Base-by-base conservation (phyloP, 192 early-diverging fungal genomes). In the Coemansia sp. region DNA sequence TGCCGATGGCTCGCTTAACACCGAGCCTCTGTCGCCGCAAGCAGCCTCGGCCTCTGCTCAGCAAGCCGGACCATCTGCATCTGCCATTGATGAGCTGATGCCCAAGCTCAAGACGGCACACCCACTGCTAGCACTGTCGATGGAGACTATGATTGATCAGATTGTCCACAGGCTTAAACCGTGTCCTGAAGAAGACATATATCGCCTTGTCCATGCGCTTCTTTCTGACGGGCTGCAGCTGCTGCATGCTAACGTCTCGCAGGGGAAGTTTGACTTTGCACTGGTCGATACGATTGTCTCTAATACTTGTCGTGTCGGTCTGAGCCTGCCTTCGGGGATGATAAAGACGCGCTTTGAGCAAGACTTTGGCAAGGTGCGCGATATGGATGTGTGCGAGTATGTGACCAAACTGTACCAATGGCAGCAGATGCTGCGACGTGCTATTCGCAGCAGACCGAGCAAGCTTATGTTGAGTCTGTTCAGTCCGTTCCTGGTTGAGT, bases 61-160 rank as follows among this genome's bases (percentile, higher is more conserved):
- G 14, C 51, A 54, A 10, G 51, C 51, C 7, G 62, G 12, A 5
- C 44, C 41, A n/a, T 54, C 54, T 37, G 38, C 58, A n/a, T 64
- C 73, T 53, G 71, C 67, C 65, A 88, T 98, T 10, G 98, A 99
- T 44, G 97, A 98, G 63, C 90, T 99, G 5, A 97, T 94, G 91
- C 89, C 90, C 14, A 90, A 91, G 72, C 85, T 98, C 37, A 99
- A 99, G 73, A 97, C 97, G 9, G 91, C 93, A 0, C 96, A 91
- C 71, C 96, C 98, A 22, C 86, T 98, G 49, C 84, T 98, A 39
- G 91, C 94, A 2, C 75, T 98, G 48, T 93, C 97, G 13, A 97
- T 99, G 91, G 97, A 99, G 84, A 95, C 92, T 1, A 98, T 99
- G 94, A 91, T 95, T 7, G 96, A 99, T 72, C 96, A 98, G 79